These are phyloP conservation scores for Amanita pallidorosea DNA, from an alignment of 768 basidiomycete species.

Conservation along the genomic window DNA sequence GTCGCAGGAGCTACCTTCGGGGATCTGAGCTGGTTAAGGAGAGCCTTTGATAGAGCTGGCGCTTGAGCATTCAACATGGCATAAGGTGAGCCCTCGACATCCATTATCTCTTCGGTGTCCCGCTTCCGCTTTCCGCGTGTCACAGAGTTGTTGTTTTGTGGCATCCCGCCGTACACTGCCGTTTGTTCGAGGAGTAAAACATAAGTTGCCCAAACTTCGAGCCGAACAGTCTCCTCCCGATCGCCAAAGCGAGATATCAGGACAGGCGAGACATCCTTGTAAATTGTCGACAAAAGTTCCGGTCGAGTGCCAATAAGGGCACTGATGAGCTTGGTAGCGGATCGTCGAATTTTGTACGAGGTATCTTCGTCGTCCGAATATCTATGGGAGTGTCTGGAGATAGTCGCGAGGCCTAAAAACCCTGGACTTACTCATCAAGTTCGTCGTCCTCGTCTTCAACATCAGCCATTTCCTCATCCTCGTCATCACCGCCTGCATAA, in stretches of 20 bases:
- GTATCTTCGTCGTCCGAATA: constrained; percentile 98
- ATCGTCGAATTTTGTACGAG: constrained; percentile 94
- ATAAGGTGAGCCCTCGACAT: constrained; percentile 68
- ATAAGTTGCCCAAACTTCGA: constrained; percentile 90
- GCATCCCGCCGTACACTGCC: constrained; percentile 59
- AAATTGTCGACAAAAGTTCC: constrained; percentile 70
- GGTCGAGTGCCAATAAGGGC: constrained; percentile 85
- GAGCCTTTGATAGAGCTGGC: constrained; percentile 64
- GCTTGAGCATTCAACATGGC: constrained; percentile 66
- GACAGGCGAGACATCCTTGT: constrained; percentile 77
- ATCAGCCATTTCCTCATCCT: constrained; percentile 49
- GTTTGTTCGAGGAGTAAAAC: constrained; percentile 77
- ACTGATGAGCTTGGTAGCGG: constrained; percentile 81
- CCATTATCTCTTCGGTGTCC: constrained; percentile 57
- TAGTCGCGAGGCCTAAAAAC: constrained; percentile 15
- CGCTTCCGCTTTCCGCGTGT: constrained; percentile 67
- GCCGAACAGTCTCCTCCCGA: constrained; percentile 87
- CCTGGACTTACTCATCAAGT: constrained; percentile 77
- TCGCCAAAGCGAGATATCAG: constrained; percentile 89
- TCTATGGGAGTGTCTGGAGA: constrained; percentile 23
- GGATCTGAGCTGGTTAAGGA: constrained; percentile 64
- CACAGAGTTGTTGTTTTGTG: constrained; percentile 38
- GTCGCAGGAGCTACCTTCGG: constrained; percentile 68
- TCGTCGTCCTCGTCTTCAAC: constrained; percentile 80
- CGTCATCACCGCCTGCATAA: constrained; percentile 38